These are phyloP conservation scores for Mortierella hygrophila DNA, from an alignment of 192 early-diverging fungal genomes.

Conservation along the genomic window DNA sequence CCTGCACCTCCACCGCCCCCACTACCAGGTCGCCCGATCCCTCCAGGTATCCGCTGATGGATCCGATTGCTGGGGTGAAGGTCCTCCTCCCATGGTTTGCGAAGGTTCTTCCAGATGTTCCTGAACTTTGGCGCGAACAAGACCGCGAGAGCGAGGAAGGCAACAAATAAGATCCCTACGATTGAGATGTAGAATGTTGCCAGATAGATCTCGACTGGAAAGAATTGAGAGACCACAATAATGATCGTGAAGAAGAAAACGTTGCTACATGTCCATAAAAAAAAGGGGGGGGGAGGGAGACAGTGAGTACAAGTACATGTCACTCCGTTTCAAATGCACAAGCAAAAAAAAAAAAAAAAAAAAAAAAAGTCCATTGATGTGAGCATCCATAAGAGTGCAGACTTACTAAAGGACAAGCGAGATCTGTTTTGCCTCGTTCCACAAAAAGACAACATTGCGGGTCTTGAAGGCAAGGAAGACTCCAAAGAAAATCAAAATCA, in stretches of 20 bases:
- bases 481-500: constrained; percentile 19
- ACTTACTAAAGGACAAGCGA: constrained; percentile 43
- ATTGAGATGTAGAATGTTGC: constrained; percentile 28
- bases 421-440: constrained; percentile 44
- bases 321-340: not conserved
- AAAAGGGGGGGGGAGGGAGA: not conserved
- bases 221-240: constrained; percentile 16
- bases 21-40: not conserved
- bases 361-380: not conserved
- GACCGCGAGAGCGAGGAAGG: constrained; percentile 6
- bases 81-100: not conserved
- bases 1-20: constrained; percentile 1
- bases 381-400: not conserved
- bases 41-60: not conserved
- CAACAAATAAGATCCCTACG: constrained; percentile 1
- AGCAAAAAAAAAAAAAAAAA: not conserved
- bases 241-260: constrained; percentile 27
- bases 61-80: not conserved
- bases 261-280: constrained; percentile 18
- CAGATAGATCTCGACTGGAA: constrained; percentile 19
- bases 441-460: constrained; percentile 32
- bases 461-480: constrained; percentile 45
- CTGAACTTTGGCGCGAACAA: constrained; percentile 38
- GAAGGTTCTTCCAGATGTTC: constrained; percentile 16
- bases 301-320: not conserved